Evolutionary conservation across 2,329 filamentous ascomycete species (phyloP), one percentile per base, ranked within the genome.

Genomic region (Calonectria pauciramosa): DNA sequence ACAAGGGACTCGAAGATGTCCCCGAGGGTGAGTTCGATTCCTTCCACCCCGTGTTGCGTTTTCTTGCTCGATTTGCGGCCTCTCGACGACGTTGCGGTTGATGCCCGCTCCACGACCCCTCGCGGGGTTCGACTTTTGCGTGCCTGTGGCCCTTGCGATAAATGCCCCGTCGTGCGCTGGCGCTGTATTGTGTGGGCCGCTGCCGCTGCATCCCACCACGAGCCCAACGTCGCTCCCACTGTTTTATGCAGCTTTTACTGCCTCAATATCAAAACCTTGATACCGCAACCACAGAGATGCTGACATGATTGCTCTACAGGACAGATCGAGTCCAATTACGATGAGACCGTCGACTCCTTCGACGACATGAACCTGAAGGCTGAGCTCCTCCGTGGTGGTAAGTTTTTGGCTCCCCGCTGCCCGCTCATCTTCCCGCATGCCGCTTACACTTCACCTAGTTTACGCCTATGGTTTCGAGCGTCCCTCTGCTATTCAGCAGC

Each of bases 391-490:
- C 96, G 97, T 90, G 97, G 97, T 90, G 97, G 88, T 90, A 82
- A 86, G 86, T 87, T 73, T 67, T 69, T 70, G 54, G 56, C 73
- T 38, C 56, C 63, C 77, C 75, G 64, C 70, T 68, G 67, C 64
- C 51, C 68, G 16, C 68, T 75, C 76, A 59, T 28, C 26, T 80
- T 76, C 70, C 75, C 75, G 66, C 78, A 74, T 67, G 67, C 67
- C 72, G 76, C 83, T 85, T 74, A 85, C 78, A 70, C 73, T 64
- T 59, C 32, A 30, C 41, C 10, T 64, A 86, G 95, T 99, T 88
- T 99, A 99, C 89, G 97, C 97, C 87, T 99, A 99, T 88, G 97
- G 97, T 94, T 99, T 99, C 91, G 97, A 99, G 93, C 96, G 97
- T 82, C 97, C 97, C 79, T 99, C 97, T 90, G 96, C 97, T 87